Evolutionary conservation across 208 protist species (phyloP).

Genomic region (Porcisia hertigi): DNA sequence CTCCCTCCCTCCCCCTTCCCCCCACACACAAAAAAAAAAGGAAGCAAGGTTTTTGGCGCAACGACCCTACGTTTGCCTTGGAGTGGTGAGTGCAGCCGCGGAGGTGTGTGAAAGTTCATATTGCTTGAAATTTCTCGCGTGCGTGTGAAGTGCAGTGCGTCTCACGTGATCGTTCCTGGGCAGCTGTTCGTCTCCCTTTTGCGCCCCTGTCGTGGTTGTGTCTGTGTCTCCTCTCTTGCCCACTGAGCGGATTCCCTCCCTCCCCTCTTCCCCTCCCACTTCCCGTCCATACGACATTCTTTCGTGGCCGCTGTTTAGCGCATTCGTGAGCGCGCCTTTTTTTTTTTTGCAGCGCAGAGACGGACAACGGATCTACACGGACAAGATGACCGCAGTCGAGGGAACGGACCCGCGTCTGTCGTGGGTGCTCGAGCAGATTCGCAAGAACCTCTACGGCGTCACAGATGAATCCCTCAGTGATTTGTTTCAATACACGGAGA

Average conservation of each 20-base stretch:
- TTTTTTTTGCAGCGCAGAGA: background rate
- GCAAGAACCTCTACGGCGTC: slow-evolving; percentile 65
- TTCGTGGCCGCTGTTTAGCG: background rate
- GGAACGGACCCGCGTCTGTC: slow-evolving; percentile 62
- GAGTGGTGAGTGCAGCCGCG: too few relatives aligned
- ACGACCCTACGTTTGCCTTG: too few relatives aligned
- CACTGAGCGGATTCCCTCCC: background rate
- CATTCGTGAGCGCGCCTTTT: background rate
- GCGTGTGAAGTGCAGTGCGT: background rate
- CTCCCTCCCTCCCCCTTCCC: background rate
- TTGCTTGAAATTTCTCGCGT: too few relatives aligned
- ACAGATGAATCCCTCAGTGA: slow-evolving; percentile 49
- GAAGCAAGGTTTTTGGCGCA: too few relatives aligned
- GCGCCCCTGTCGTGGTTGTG: background rate
- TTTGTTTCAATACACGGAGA: slow-evolving; percentile 46
- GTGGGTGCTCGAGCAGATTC: slow-evolving; percentile 70
- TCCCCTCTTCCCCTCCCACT: background rate
- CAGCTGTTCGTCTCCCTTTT: background rate
- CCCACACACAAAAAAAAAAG: background rate
- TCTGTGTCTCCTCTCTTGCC: background rate
- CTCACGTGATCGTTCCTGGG: background rate
- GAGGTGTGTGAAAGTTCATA: too few relatives aligned
- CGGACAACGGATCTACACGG: background rate
- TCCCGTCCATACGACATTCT: background rate
- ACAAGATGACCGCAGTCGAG: background rate